Evolutionary conservation across 2,329 filamentous ascomycete species (phyloP), one percentile per base, ranked within the genome.

Genomic region (Geosmithia flava): DNA sequence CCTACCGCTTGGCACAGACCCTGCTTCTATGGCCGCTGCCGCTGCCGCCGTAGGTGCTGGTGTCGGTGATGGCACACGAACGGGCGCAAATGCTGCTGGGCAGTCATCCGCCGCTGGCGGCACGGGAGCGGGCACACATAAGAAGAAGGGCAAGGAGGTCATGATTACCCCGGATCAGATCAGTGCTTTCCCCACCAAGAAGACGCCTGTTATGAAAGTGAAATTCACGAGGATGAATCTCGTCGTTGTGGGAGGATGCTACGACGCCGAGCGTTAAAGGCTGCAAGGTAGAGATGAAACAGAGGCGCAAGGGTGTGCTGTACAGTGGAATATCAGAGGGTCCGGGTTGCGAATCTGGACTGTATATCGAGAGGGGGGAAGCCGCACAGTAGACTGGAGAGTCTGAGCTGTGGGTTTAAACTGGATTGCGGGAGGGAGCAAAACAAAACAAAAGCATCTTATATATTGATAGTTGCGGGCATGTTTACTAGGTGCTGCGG

Each of bases 141-240:
- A 83, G 74, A 95, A 94, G 70, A 87, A 87, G 64, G 80, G 78
- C 49, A 96, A 96, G 64, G 91, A 96, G 58, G 87, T 89, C 3
- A 87, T 87, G 58, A 85, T 95, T 43, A 90, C 85, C 0, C 83
- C 89, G 0, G 93, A 98, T 60, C 93, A 97, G 67, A 94, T 98
- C 67, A 88, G 81, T 53, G 90, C 87, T 1, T 97, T 96, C 61
- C 83, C 88, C 1, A 97, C 93, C 3, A 98, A 98, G 76, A 95
- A 95, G 68, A 91, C 85, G 16, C 90, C 91, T 0, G 87, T 97
- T 11, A 87, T 94, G 66, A 93, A 91, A 67, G 90, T 95, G 48
- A 80, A 85, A 59, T 96, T 96, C 58, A 97, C 93, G 3, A 75
- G 88, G 51, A 96, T 95, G 87, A 98, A 98, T 62, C 66, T 97